Evolutionary conservation across 1,284 basidiomycete species (phyloP).

Genomic region (Cryptococcus maquisensis): DNA sequence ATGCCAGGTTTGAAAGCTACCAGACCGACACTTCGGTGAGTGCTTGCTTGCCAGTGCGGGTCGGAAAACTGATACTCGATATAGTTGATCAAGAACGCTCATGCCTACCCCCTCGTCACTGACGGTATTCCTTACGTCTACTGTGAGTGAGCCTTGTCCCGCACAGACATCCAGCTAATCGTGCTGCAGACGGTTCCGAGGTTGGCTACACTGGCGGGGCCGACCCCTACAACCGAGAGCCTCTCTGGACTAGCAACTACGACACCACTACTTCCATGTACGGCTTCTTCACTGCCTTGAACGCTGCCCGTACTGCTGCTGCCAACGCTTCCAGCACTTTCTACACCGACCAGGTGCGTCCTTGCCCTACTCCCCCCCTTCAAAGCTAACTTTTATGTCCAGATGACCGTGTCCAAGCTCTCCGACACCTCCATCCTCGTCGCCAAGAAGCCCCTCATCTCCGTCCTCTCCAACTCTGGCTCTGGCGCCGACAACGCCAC

Average conservation of each 20-base stretch:
- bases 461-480: conserved; percentile 59
- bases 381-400: background rate
- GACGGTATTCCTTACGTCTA: conserved; percentile 59
- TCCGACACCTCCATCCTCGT: conserved; percentile 55
- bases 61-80: background rate
- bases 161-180: background rate
- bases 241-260: conserved; percentile 50
- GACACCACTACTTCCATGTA: conserved; percentile 53
- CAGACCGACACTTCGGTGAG: conserved; percentile 23
- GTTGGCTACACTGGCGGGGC: conserved; percentile 50
- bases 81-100: conserved; percentile 51
- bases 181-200: conserved; percentile 34
- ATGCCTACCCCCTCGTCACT: conserved; percentile 49
- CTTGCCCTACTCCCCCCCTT: background rate
- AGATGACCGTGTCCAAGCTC: conserved; percentile 53
- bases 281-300: conserved; percentile 56
- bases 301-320: conserved; percentile 61
- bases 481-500: conserved; percentile 14
- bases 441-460: conserved; percentile 62
- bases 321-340: conserved; percentile 46
- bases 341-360: conserved; percentile 54
- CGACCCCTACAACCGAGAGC: conserved; percentile 46
- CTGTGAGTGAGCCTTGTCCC: conserved; percentile 7
- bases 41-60: background rate
- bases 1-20: conserved; percentile 43